Percentiles rank a stretch among this genome's conserved stretches.
These are phyloP conservation scores for Colletotrichum sansevieriae DNA, from an alignment of 2,329 filamentous ascomycete genomes.

Conservation along the genomic window DNA sequence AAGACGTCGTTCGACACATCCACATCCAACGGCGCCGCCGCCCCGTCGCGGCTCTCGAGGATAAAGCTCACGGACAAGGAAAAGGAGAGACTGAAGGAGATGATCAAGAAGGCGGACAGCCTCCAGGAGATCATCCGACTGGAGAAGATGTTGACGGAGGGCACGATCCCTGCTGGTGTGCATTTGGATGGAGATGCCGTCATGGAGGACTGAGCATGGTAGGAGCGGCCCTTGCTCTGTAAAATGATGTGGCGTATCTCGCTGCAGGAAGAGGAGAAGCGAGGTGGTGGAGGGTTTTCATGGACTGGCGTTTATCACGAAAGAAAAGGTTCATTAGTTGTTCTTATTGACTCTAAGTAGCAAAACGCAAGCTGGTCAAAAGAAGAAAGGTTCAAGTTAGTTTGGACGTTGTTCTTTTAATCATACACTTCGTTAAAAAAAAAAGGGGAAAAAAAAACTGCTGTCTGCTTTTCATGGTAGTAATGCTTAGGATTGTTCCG, in stretches of 20 bases:
- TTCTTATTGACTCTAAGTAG: slow-evolving; percentile 3
- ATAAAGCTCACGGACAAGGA: slow-evolving; percentile 91
- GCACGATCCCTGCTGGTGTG: slow-evolving; percentile 81
- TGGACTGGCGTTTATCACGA: slow-evolving; percentile 32
- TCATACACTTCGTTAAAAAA: slow-evolving; percentile 34
- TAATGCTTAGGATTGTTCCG: neutral
- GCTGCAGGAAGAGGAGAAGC: neutral
- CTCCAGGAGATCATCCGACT: slow-evolving; percentile 89
- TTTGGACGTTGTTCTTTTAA: neutral
- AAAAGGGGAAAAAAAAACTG: neutral
- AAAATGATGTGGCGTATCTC: neutral
- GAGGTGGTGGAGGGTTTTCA: slow-evolving; percentile 1
- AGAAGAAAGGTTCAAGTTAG: neutral
- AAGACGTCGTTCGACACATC: slow-evolving; percentile 73
- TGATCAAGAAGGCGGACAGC: slow-evolving; percentile 90
- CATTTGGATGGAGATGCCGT: slow-evolving; percentile 62
- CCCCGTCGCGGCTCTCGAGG: slow-evolving; percentile 75
- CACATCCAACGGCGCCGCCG: slow-evolving; percentile 58
- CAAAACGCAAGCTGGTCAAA: neutral
- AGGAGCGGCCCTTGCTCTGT: slow-evolving; percentile 2
- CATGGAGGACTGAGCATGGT: slow-evolving; percentile 70
- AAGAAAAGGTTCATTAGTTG: slow-evolving; percentile 11
- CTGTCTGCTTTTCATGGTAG: slow-evolving; percentile 4
- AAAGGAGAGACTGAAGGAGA: slow-evolving; percentile 84
- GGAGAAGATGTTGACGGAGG: slow-evolving; percentile 93